Evolutionary conservation across 345 rosid species (phyloP), one percentile per base, ranked within the genome.

Genomic region (Raphanus raphanistrum): DNA sequence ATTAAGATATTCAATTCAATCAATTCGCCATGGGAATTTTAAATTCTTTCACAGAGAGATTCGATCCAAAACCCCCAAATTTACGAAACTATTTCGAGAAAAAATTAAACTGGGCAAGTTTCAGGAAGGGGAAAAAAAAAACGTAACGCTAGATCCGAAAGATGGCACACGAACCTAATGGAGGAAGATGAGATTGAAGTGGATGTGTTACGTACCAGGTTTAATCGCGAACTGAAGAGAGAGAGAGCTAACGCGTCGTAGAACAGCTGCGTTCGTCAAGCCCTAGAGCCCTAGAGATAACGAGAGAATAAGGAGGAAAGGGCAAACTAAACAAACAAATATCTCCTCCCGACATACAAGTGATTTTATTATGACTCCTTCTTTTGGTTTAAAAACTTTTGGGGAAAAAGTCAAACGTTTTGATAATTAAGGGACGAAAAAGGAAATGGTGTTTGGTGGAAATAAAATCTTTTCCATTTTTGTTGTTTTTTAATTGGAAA

Each of bases 371-470:
- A 12, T 13, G 54, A 25, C 12, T 17, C 25, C 12, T 33, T 7
- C n/a, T n/a, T n/a, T 5, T 8, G 3, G 59, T 50, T 50, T n/a
- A 50, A 1, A 35, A 55, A 60, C 6, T 10, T 72, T 61, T 35
- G 74, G 68, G 48, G 0, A 0, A 60, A 66, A 73, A 33, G 73
- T 59, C 2, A 9, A 68, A 61, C 4, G 3, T 28, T 73, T 61
- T 26, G 65, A 79, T 69, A 79, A 17, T 68, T 28, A 50, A 73
- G 60, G 78, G 82, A 73, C 57, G 58, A 35, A 32, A 38, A 38
- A 16, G 76, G 28, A 71, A 71, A 41, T 77, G 36, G 12, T 16
- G 16, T 21, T 21, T 2, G 61, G 25, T 43, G 60, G 60, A 58
- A 16, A 16, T n/a, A 8, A 28, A 52, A 0, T 43, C 16, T 41